phyloP scores from a whole-genome alignment of 2,329 filamentous ascomycete species.

The Pseudogymnoascus sp. region DNA sequence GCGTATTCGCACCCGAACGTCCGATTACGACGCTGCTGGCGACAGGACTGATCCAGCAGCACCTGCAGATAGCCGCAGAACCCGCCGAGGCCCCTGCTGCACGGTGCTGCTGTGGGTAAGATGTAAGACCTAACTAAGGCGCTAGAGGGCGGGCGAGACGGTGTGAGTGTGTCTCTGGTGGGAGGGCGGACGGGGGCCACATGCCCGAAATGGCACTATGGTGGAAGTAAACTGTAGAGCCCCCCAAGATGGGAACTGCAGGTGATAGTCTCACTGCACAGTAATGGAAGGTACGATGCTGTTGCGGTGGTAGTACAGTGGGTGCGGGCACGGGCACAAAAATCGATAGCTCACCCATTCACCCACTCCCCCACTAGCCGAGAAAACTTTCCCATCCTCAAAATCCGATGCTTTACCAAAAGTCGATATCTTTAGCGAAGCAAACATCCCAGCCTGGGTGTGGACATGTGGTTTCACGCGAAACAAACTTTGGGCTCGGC shows the following conservation, averaged over 20 bases:
- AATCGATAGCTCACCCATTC: neutral
- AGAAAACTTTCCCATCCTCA: neutral
- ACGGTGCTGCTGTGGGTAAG: neutral
- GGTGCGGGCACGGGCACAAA: neutral
- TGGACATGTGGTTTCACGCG: neutral
- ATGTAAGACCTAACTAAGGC: neutral
- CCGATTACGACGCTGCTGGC: neutral
- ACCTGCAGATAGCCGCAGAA: neutral
- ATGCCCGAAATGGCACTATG: neutral
- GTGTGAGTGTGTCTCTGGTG: neutral
- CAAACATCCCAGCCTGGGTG: neutral
- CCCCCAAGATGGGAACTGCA: neutral
- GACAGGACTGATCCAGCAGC: neutral
- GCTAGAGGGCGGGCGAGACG: neutral
- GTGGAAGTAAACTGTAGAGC: neutral
- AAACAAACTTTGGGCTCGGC: neutral
- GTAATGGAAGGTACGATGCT: no score
- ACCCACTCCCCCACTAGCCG: neutral
- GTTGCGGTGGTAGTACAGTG: neutral
- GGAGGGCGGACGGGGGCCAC: neutral
- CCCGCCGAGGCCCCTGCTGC: neutral
- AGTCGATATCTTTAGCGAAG: neutral
- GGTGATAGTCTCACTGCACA: neutral
- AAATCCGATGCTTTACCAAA: neutral
- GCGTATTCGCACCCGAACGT: neutral